These are phyloP conservation scores for Talaromyces sp. DNA, from an alignment of 2,329 filamentous ascomycete species.

Conservation along the genomic window DNA sequence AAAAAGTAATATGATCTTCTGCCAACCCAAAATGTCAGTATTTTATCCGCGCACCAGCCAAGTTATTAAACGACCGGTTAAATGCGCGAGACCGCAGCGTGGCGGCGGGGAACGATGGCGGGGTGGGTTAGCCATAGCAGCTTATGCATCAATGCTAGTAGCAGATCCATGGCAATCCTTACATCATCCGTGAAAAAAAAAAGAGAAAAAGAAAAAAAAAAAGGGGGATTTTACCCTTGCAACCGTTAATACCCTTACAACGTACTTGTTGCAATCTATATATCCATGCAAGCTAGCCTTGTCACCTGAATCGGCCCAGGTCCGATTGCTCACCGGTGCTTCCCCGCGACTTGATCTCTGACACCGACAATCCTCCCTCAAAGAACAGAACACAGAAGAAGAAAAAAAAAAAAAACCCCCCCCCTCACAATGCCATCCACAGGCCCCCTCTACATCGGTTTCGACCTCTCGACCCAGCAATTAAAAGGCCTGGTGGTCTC, in stretches of 20 bases:
- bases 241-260: too few species aligned
- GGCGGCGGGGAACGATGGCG: not conserved
- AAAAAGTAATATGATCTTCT: not conserved
- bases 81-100: not conserved
- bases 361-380: not conserved
- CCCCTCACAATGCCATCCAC: not conserved
- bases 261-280: not conserved
- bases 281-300: not conserved
- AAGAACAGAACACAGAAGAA: not conserved
- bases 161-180: not conserved
- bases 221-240: too few species aligned
- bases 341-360: not conserved
- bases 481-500: slow-evolving; percentile 88
- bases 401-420: not conserved
- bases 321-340: not conserved
- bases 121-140: not conserved
- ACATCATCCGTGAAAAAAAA: not conserved
- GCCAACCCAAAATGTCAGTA: not conserved
- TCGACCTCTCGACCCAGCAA: slow-evolving; percentile 95
- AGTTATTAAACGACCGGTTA: not conserved
- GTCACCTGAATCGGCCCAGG: not conserved
- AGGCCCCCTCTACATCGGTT: slow-evolving; percentile 72
- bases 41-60: not conserved
- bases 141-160: not conserved
- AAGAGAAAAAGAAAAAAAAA: not conserved